Base-by-base conservation (phyloP, 2,329 filamentous ascomycete genomes). In the Fusarium sp. region DNA sequence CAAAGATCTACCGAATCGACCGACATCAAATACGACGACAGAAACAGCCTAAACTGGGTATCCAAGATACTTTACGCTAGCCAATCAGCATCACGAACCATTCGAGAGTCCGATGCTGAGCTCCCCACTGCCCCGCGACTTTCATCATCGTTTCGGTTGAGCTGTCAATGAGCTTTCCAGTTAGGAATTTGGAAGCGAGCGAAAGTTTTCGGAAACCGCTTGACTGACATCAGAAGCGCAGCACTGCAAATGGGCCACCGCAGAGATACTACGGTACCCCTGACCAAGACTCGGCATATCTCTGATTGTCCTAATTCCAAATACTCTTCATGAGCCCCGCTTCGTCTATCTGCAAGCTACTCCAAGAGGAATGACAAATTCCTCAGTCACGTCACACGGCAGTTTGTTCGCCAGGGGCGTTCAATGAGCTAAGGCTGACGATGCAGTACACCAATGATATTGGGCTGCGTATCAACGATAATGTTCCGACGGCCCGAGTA, bases 361-460 rank as follows among this genome's bases (percentile, higher is more conserved):
- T 55, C 26, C n/a, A 36, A 42, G 36, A 58, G 38, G 43, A 68
- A 71, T 71, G 48, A 55, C 54, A 61, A 68, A 70, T 71, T 68
- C 45, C 58, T 68, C 58, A 44, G 67, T 68, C 58, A 65, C 61
- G 54, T 54, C 54, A 68, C 67, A 68, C 63, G 46, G 46, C 48
- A 50, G 45, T 40, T 38, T 51, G 22, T 43, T 58, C 20, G 15
- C 39, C 36, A 58, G 63, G 59, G 61, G 64, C 51, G 51, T 28
- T 26, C 39, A 31, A 74, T 69, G 71, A 73, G 66, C 66, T 63
- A 71, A 73, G 45, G 48, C 66, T 75, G 71, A 72, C 67, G 60
- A 72, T 63, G 56, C 44, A 52, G 46, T 24, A 54, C 54, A 11
- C 55, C 54, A 43, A 58, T 56, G 48, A 59, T 38, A 36, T 20